Evolutionary conservation across 805 yeast genomes (phyloP).

Genomic region (Candida ascalaphidarum): DNA sequence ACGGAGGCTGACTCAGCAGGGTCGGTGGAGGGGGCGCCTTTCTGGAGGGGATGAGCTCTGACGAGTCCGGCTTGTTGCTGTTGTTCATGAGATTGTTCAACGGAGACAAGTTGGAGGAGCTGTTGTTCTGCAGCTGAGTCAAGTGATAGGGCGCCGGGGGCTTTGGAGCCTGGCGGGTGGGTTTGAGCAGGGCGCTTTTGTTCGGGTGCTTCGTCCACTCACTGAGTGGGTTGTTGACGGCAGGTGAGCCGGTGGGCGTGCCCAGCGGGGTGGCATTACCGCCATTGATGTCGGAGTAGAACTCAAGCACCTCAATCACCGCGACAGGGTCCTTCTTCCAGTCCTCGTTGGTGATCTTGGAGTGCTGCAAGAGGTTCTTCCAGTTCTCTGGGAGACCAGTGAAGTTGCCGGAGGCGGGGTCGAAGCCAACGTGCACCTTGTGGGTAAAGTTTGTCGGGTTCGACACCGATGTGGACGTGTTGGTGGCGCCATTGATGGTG

Average conservation of each 20-base stretch:
- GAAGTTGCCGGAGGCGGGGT: conserved; percentile 60
- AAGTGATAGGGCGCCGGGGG: conserved; percentile 36
- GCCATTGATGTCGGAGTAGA: conserved; percentile 41
- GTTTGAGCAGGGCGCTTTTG: conserved; percentile 15
- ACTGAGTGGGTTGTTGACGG: conserved; percentile 12
- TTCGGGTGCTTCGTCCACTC: conserved; percentile 36
- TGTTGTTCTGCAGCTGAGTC: conserved; percentile 9
- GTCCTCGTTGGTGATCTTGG: conserved; percentile 54
- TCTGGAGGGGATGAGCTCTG: conserved; percentile 41
- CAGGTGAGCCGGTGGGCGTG: conserved; percentile 20
- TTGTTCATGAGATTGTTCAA: conserved; percentile 22
- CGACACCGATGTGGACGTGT: conserved; percentile 52
- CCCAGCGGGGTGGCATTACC: conserved; percentile 19
- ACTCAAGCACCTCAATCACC: conserved; percentile 52
- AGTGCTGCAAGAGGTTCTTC: conserved; percentile 47
- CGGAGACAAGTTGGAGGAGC: conserved; percentile 16
- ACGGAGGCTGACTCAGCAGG: background rate
- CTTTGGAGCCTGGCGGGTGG: conserved; percentile 33
- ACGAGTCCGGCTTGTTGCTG: conserved; percentile 7
- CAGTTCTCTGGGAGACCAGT: conserved; percentile 52
- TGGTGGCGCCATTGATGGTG: conserved; percentile 18
- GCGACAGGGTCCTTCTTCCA: conserved; percentile 59
- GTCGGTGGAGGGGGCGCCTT: conserved; percentile 51
- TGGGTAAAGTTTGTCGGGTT: conserved; percentile 94
- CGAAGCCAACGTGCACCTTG: conserved; percentile 82